A percentile compares a stretch with the other conserved stretches of the same genome.
phyloP scores from a whole-genome alignment of 495 filamentous ascomycete species.

The Staphylotrichum longicolle region DNA sequence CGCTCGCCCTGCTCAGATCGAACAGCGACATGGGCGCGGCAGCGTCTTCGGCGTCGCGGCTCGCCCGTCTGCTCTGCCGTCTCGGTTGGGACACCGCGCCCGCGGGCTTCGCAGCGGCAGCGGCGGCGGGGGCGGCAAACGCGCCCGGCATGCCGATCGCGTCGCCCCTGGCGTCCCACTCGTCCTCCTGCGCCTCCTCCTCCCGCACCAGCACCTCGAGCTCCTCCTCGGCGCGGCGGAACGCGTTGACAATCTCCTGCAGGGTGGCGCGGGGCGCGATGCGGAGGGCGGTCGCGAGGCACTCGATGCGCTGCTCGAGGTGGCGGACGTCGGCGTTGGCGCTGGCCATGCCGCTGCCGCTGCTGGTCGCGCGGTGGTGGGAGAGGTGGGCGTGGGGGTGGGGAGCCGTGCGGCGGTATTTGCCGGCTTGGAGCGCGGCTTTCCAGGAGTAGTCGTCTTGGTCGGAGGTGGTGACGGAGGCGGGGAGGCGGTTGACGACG shows the following conservation, averaged over 20 bases:
- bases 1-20: conserved; percentile 78
- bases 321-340: conserved; percentile 59
- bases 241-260: conserved; percentile 79
- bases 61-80: conserved; percentile 1
- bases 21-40: conserved; percentile 94
- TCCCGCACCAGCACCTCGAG: conserved; percentile 63
- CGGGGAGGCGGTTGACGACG: conserved; percentile 65
- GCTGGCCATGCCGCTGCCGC: conserved; percentile 48
- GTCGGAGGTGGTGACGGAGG: conserved; percentile 8
- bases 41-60: conserved; percentile 38
- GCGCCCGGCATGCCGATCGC: conserved; percentile 58
- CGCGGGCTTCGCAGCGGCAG: no score
- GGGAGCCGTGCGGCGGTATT: conserved; percentile 58
- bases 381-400: conserved; percentile 48
- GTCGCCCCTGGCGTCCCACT: conserved; percentile 69
- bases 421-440: conserved; percentile 83
- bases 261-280: conserved; percentile 76
- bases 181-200: conserved; percentile 70
- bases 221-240: conserved; percentile 86
- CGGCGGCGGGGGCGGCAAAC: conserved; percentile 41
- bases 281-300: conserved; percentile 78
- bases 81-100: background rate
- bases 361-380: background rate
- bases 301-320: conserved; percentile 83
- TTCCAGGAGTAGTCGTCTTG: conserved; percentile 86